Conservation (phyloP, 140 eudicot genomes). For the Stevia rebaudiana region DNA sequence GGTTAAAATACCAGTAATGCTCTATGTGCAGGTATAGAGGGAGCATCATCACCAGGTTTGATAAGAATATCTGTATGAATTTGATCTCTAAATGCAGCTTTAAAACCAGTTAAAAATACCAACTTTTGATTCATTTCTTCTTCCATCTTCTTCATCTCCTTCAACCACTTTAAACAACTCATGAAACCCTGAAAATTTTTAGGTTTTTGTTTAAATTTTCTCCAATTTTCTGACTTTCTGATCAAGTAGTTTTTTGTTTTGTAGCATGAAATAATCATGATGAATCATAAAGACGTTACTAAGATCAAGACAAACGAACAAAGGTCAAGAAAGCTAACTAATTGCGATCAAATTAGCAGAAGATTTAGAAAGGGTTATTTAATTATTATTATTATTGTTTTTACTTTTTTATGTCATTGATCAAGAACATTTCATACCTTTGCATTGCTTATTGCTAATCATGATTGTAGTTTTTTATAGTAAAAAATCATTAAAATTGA, state of each 20-base stretch:
- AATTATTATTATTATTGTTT: too few relatives aligned
- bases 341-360: neutral
- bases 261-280: constrained; percentile 2
- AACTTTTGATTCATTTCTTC: constrained; percentile 57
- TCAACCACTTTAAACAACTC: constrained; percentile 71
- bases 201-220: neutral
- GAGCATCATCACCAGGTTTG: constrained; percentile 70
- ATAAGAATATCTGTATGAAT: constrained; percentile 76
- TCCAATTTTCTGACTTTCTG: neutral
- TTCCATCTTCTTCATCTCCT: constrained; percentile 71
- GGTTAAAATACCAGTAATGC: constrained; percentile 47
- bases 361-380: neutral
- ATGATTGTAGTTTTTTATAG: neutral
- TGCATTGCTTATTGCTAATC: constrained; percentile 7
- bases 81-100: constrained; percentile 55
- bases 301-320: too few relatives aligned
- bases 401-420: neutral
- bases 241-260: neutral
- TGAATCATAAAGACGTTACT: too few relatives aligned
- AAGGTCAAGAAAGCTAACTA: too few relatives aligned
- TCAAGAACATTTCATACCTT: neutral
- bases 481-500: neutral
- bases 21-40: constrained; percentile 75
- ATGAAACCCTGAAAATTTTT: constrained; percentile 49
- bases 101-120: constrained; percentile 53